Base-by-base conservation (phyloP, 2,329 filamentous ascomycete species). In the Scopulariopsis brevicaulis region DNA sequence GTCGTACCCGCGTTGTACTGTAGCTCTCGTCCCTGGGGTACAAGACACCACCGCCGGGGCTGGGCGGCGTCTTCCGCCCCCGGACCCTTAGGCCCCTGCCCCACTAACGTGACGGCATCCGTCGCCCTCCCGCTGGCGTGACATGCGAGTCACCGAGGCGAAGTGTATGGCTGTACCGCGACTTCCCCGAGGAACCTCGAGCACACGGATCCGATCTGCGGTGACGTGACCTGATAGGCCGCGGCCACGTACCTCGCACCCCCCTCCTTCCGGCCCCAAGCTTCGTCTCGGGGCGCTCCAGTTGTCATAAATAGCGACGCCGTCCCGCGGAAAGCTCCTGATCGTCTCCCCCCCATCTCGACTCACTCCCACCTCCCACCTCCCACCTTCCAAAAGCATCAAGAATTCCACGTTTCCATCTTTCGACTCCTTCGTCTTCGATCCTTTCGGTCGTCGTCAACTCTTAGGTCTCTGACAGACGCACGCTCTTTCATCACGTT, bases 171-270 rank as follows among this genome's bases (percentile, higher is more conserved):
- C 55, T 57, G 55, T 57, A 53, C 55, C 35, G 46, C 28, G 55
- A 57, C 55, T 53, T 57, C 32, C 35, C 54, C 25, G 22, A 32
- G 24, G 54, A 22, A 55, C 24, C 34, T 24, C 28, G n/a, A 35
- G 20, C 34, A 37, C 24, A 50, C 46, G 7, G 20, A 11, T 48
- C 43, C 48, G 46, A 20, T 46, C 55, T 46, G 52, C 34, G 20
- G 55, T 57, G 55, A 57, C 55, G 55, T 57, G 55, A 57, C 50
- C 48, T 40, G 48, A 57, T 52, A 53, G 32, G 55, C 28, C 32
- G 37, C 40, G 22, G 28, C 32, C 32, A n/a, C 55, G 28, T 8
- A 50, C 32, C 55, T 46, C 18, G 7, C 40, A 15, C 40, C 15
- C 40, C 40, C 40, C 37, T 25, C 34, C 40, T 22, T 34, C 46